Base-by-base conservation (phyloP, 2,329 filamentous ascomycete genomes). In the Ophiocordyceps sinensis region DNA sequence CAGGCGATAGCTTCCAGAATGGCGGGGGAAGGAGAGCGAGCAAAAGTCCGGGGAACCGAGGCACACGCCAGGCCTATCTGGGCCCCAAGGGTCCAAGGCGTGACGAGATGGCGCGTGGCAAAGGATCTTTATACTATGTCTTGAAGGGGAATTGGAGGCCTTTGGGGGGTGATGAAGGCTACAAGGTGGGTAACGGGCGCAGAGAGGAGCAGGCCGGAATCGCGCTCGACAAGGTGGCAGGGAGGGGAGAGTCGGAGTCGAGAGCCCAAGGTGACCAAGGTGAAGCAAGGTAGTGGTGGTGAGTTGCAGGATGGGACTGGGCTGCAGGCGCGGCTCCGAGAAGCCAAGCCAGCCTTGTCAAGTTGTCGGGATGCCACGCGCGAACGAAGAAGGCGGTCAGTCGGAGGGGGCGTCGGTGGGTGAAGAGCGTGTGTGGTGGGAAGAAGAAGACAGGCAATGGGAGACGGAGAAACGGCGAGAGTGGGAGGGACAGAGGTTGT, bases 331-430 rank as follows among this genome's bases (percentile, higher is more conserved):
- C 35, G 19, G 35, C 35, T 36, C 17, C 39, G 19, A 26, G 9
- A 31, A 36, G 32, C 29, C 36, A 34, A 28, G 34, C n/a, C 40
- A 35, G 40, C 40, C 36, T 41, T 41, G 36, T 41, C 36, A 41
- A 29, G 36, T 29, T 19, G 21, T 41, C 35, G 40, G 40, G 36
- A 41, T 41, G 36, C 35, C 40, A 41, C 35, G 40, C 35, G 40
- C 32, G 32, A 35, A 35, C 40, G 36, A 28, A 38, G 29, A 23
- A 26, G 29, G 40, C 40, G 40, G 40, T 41, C 40, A 41, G 40
- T 21, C 36, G 40, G 40, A 37, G 36, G 19, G 2, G 21, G 19
- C 29, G 21, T 35, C 32, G n/a, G 29, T 12, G 15, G 9, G 31
- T 12, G 6, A 15, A 10, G 21, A 19, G 10, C 6, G 4, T 30